Evolutionary conservation across 768 basidiomycete species (phyloP).

Genomic region (Paxillus ammoniavirescens): DNA sequence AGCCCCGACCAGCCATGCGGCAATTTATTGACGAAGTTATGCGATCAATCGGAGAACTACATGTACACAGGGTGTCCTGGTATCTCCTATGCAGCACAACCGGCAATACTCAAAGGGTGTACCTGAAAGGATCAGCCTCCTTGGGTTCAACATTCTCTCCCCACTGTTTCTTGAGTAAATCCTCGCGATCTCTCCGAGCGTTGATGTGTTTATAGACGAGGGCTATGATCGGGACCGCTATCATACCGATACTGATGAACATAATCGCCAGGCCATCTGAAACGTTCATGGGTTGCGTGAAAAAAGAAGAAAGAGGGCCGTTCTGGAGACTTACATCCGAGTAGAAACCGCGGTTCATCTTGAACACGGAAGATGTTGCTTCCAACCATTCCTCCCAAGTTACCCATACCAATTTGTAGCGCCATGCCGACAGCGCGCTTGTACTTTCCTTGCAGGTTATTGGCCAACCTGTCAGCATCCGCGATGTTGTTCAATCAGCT

Average conservation of each 20-base stretch:
- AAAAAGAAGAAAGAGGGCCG: no score
- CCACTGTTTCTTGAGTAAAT: not conserved
- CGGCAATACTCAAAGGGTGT: no score
- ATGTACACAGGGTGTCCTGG: no score
- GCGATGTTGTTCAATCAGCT: not conserved
- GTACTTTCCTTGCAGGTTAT: conserved; percentile 61
- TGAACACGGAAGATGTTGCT: conserved; percentile 58
- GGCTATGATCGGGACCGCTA: conserved; percentile 45
- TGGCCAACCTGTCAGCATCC: conserved; percentile 43
- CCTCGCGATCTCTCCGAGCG: conserved; percentile 38
- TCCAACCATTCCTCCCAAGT: conserved; percentile 64
- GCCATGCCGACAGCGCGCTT: conserved; percentile 71
- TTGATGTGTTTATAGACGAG: conserved; percentile 55
- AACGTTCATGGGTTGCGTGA: no score
- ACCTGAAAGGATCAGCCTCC: no score
- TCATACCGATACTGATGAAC: conserved; percentile 62
- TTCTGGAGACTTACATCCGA: conserved; percentile 52
- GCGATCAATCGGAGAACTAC: no score
- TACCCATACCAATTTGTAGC: conserved; percentile 50
- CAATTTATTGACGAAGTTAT: no score
- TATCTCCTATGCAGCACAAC: no score
- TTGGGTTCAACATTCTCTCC: not conserved
- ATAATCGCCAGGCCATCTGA: conserved; percentile 61
- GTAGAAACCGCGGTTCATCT: conserved; percentile 58
- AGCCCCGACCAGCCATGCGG: no score